Conservation (phyloP, 768 basidiomycete genomes). For the Psilocybe azurescens region DNA sequence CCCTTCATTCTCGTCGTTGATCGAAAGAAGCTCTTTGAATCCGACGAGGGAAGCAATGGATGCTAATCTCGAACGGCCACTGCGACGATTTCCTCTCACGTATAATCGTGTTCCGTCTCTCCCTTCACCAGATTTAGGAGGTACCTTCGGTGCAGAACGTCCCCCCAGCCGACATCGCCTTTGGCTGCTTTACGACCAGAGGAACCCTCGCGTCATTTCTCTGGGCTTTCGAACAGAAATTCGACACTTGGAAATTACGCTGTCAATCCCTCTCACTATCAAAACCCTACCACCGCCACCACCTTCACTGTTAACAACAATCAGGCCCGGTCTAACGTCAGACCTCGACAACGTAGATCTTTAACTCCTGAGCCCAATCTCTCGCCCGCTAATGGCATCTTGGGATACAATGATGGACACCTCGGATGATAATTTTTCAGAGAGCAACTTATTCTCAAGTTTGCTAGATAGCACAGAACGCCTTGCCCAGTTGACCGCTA, state of each 20-base stretch:
- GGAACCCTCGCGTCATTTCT: not conserved
- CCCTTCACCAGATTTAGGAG: conserved; percentile 36
- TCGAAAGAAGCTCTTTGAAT: not conserved
- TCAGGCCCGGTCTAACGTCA: not conserved
- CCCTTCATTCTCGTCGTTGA: not conserved
- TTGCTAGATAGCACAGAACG: not conserved
- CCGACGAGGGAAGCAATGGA: not conserved
- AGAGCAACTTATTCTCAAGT: not conserved
- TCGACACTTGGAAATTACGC: not conserved
- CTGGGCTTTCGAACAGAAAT: not conserved
- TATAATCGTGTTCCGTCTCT: conserved; percentile 26
- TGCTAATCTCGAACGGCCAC: not conserved
- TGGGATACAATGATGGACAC: not conserved
- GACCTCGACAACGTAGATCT: not conserved
- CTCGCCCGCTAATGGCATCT: not conserved
- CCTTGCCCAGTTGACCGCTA: not conserved
- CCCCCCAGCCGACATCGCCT: conserved; percentile 7
- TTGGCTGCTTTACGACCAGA: not conserved
- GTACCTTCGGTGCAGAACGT: conserved; percentile 25
- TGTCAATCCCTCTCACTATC: not conserved
- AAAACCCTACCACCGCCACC: not conserved
- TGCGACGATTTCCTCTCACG: not conserved
- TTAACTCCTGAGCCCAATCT: not conserved
- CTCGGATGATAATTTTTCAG: not conserved
- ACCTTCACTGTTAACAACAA: not conserved